Conservation (phyloP, 306 rosid species). For the Notholithocarpus densiflorus region DNA sequence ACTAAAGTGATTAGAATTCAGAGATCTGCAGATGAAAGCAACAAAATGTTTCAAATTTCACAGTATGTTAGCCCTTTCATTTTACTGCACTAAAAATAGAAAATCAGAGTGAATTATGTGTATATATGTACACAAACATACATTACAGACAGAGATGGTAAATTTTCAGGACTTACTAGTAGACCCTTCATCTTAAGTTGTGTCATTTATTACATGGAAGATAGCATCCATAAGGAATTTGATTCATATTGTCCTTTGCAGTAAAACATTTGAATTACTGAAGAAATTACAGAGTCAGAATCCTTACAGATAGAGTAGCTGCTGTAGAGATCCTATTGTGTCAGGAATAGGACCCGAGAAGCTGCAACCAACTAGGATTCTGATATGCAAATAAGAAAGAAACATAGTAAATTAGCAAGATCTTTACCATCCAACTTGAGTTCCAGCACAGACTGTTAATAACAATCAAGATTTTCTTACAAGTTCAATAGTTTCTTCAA, state of each 20-base stretch:
- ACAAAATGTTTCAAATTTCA: not conserved
- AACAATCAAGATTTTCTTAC: slow-evolving; percentile 30
- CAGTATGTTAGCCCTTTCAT: no score
- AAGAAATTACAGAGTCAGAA: not conserved
- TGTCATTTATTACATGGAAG: no score
- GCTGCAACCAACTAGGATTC: slow-evolving; percentile 58
- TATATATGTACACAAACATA: no score
- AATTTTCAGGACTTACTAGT: no score
- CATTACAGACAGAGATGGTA: no score
- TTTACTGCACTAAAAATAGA: no score
- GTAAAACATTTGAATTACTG: no score
- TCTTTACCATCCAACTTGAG: not conserved
- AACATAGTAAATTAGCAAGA: slow-evolving; percentile 13
- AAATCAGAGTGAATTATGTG: no score
- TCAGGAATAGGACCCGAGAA: slow-evolving; percentile 60
- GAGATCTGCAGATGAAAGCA: slow-evolving; percentile 35
- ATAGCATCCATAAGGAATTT: no score
- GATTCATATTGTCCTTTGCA: no score
- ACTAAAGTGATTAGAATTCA: slow-evolving; percentile 38
- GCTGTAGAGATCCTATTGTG: slow-evolving; percentile 42
- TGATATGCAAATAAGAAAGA: slow-evolving; percentile 23
- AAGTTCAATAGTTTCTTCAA: slow-evolving; percentile 22
- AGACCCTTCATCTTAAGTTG: no score
- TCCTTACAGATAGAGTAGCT: slow-evolving; percentile 45
- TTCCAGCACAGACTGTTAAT: not conserved